Base-by-base conservation (phyloP, 2,329 filamentous ascomycete species). In the Aspergillus puulaauensis region DNA sequence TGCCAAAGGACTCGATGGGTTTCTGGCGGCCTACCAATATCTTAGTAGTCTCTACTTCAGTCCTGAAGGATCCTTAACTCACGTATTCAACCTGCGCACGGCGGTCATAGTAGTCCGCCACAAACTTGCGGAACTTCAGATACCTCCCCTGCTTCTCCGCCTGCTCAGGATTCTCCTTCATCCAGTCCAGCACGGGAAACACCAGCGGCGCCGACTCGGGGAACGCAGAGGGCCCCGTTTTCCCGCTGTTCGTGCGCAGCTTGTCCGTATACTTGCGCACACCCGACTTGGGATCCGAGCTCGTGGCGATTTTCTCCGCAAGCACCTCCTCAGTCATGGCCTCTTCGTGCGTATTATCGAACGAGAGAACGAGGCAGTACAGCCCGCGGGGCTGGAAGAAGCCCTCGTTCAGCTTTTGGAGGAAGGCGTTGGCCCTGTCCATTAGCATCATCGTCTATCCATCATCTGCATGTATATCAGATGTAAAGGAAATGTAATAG, bases 371-470 rank as follows among this genome's bases (percentile, higher is more conserved):
- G 15, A 57, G 35, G 24, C 55, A 57, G 50, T 41, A 57, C 6
- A 57, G 55, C 3, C 55, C 55, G 12, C 55, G 55, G 5, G 55
- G 55, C 2, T 27, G 50, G 43, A 57, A 57, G 24, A 57, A 57
- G 6, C 52, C 55, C 4, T 57, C 33, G 35, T 57, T 57, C n/a
- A 57, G 39, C 23, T 24, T 53, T 15, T 57, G 49, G n/a, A 57
- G 50, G 40, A 43, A 43, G 15, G 40, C 40, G 19, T 43, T 43
- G 14, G 40, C 40, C 27, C 23, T 24, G 23, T 7, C 6, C 23
- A 7, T 24, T 24, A 24, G 23, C 23, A 24, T 24, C 7, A 21
- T 24, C 4, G 1, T 24, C 23, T 24, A 24, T 6, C 23, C 23
- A 24, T 24, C 23, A 21, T 21, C 21, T 21, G 21, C 23, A 24